Evolutionary conservation across 192 early-diverging fungal species (phyloP), one percentile per base, ranked within the genome.

Genomic region (Backusella tuberculispora): DNA sequence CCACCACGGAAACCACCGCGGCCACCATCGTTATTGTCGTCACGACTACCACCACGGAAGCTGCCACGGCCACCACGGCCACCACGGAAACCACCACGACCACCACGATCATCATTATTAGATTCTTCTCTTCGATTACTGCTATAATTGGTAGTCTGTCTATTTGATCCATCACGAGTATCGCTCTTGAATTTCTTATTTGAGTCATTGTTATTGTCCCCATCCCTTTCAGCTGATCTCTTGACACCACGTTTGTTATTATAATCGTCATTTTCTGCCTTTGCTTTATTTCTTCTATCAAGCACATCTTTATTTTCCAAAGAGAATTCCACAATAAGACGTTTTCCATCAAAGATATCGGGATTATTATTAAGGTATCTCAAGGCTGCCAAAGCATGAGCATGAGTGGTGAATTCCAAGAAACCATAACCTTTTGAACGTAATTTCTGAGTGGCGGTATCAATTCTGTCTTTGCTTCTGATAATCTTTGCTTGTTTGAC

Each of bases 391-490:
- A 99, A 85, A 12, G 97, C 97, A 75, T 98, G 95, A 0, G 95
- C 87, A 76, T 99, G 96, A 9, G 85, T 84, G 29, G 74, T 85
- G 75, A 94, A 98, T 83, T 99, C 97, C 79, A 99, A 83, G 86
- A 99, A 99, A 41, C 93, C 96, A 73, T 93, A 98, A 50, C 97
- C 95, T 80, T 94, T 94, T 71, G 90, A 92, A 38, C 91, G 87
- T 15, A 83, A 75, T 74, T 89, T 82, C 44, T 92, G 88, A 1
- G 93, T 92, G 9, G 72, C 80, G 3, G 85, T 79, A 79, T 99
- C 97, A 21, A 95, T 84, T 47, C 94, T 88, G 73, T 94, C 93
- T 66, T 88, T 90, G 45, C 88, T 90, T 21, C 89, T 87, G 48
- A 97, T 84, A 66, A 97, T 85, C 84, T 97, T 97, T 63, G 91